phyloP scores from a whole-genome alignment of 2,329 filamentous ascomycete species.

The Mycosphaerella arachidis region DNA sequence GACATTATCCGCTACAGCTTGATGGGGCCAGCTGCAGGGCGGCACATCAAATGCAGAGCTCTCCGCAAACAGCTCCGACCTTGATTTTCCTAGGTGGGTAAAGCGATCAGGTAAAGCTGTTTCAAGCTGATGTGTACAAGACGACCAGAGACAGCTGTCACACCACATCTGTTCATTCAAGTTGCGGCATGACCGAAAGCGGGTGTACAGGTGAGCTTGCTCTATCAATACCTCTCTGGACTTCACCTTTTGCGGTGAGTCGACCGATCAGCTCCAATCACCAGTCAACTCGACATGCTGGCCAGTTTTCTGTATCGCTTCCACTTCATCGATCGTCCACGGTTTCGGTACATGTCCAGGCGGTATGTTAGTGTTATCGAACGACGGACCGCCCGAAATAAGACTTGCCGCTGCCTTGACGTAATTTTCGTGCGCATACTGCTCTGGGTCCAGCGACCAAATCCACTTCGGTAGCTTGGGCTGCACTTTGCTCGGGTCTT shows the following conservation, averaged over 20 bases:
- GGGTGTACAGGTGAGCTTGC: background rate
- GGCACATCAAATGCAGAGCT: background rate
- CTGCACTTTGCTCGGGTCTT: slow-evolving; percentile 15
- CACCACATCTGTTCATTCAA: background rate
- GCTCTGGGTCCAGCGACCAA: slow-evolving; percentile 19
- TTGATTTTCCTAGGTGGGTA: background rate
- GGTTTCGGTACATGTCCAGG: slow-evolving; percentile 9
- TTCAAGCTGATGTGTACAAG: background rate
- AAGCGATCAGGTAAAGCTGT: background rate
- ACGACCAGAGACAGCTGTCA: background rate
- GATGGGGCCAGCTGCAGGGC: background rate
- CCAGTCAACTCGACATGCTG: slow-evolving; percentile 16
- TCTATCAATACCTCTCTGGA: background rate
- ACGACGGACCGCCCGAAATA: slow-evolving; percentile 6
- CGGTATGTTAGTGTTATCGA: slow-evolving; percentile 22
- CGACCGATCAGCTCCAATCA: slow-evolving; percentile 15
- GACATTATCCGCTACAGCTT: slow-evolving; percentile 1
- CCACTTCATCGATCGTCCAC: slow-evolving; percentile 21
- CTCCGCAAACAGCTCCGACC: background rate
- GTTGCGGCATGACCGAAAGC: background rate
- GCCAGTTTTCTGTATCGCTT: slow-evolving; percentile 15
- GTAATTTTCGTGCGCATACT: slow-evolving; percentile 20
- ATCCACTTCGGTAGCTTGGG: slow-evolving; percentile 21
- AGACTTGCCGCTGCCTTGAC: slow-evolving; percentile 12
- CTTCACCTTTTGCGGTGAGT: background rate